These are phyloP conservation scores for Suillus occidentalis DNA, from an alignment of 768 basidiomycete genomes.

Conservation along the genomic window DNA sequence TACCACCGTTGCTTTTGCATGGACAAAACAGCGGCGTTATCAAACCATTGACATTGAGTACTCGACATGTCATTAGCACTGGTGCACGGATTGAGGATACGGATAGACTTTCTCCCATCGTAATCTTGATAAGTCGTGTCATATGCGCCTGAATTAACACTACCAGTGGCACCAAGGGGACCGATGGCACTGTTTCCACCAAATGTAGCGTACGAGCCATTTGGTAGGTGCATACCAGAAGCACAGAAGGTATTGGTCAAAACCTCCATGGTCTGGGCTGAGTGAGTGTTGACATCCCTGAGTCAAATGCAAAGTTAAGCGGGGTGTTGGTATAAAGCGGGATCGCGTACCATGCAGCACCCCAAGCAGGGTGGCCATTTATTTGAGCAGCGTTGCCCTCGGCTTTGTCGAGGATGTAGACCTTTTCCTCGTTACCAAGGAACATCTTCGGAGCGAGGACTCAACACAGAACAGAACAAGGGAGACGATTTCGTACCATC, in stretches of 20 bases:
- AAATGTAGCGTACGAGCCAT: slow-evolving; percentile 72
- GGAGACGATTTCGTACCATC: slow-evolving; percentile 43
- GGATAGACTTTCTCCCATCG: slow-evolving; percentile 78
- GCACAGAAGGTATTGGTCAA: slow-evolving; percentile 77
- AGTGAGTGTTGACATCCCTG: slow-evolving; percentile 64
- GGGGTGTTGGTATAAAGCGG: slow-evolving; percentile 11
- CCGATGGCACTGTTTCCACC: slow-evolving; percentile 79
- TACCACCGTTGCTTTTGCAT: slow-evolving; percentile 80
- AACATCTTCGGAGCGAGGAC: slow-evolving; percentile 46
- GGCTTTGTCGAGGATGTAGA: slow-evolving; percentile 92
- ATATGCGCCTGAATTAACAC: slow-evolving; percentile 48
- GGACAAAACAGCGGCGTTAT: slow-evolving; percentile 56
- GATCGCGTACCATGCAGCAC: slow-evolving; percentile 55
- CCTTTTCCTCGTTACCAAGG: slow-evolving; percentile 73
- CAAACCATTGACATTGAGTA: slow-evolving; percentile 68
- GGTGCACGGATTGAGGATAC: slow-evolving; percentile 77
- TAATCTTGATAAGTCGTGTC: slow-evolving; percentile 75
- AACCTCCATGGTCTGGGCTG: slow-evolving; percentile 68
- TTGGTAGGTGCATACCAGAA: slow-evolving; percentile 80
- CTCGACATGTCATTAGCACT: slow-evolving; percentile 46
- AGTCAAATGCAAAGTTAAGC: slow-evolving; percentile 23
- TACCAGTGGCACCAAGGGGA: slow-evolving; percentile 58
- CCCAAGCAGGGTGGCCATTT: slow-evolving; percentile 74
- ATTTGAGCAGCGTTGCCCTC: slow-evolving; percentile 72
- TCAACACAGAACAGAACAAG: background rate